Evolutionary conservation across 768 basidiomycete genomes (phyloP).

Genomic region (Amylocystis lapponica): DNA sequence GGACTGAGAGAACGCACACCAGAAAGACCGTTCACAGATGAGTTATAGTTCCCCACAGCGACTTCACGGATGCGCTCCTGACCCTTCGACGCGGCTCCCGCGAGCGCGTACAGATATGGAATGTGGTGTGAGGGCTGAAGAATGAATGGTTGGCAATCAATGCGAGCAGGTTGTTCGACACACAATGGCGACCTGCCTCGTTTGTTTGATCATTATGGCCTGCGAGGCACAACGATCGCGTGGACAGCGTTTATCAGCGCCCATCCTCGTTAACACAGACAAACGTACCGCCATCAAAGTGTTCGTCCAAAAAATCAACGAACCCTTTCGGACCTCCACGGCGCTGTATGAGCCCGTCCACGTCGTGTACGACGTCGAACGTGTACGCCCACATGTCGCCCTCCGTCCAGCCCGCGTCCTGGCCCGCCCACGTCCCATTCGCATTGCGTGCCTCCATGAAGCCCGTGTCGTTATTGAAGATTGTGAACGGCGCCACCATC

Average conservation of each 20-base stretch:
- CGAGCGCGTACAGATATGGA: slow-evolving; percentile 74
- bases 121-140: slow-evolving; percentile 78
- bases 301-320: slow-evolving; percentile 58
- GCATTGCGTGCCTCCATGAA: slow-evolving; percentile 80
- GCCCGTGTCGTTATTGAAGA: slow-evolving; percentile 65
- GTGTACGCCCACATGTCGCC: slow-evolving; percentile 77
- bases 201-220: slow-evolving; percentile 83
- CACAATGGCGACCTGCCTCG: slow-evolving; percentile 40
- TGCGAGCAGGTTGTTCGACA: background rate
- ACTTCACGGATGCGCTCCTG: slow-evolving; percentile 70
- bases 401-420: slow-evolving; percentile 73
- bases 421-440: slow-evolving; percentile 67
- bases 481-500: slow-evolving; percentile 46
- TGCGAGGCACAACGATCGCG: slow-evolving; percentile 13
- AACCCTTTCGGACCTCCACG: slow-evolving; percentile 65
- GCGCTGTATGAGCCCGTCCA: slow-evolving; percentile 52
- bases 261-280: background rate
- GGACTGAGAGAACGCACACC: slow-evolving; percentile 47
- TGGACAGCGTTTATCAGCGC: background rate
- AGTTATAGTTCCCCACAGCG: slow-evolving; percentile 58
- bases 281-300: slow-evolving; percentile 38
- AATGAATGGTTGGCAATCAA: background rate
- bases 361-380: slow-evolving; percentile 70
- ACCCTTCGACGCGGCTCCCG: slow-evolving; percentile 63
- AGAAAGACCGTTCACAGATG: slow-evolving; percentile 61